Evolutionary conservation across 805 yeast genomes (phyloP).

Genomic region (Cyberlindnera xylosilytica): DNA sequence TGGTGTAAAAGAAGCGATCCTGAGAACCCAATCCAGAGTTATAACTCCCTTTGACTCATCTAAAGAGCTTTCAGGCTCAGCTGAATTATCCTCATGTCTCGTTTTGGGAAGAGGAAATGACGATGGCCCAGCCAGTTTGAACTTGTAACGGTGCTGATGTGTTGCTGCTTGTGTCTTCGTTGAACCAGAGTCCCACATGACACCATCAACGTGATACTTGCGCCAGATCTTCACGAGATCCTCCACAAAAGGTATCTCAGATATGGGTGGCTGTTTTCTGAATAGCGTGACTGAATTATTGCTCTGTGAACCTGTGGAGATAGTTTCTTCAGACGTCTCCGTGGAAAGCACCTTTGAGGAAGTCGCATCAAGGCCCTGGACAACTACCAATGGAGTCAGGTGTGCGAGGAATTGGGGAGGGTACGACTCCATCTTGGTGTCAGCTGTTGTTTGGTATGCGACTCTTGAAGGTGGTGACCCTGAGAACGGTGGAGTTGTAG

Average conservation of each 20-base stretch:
- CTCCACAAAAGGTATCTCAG: slow-evolving; percentile 10
- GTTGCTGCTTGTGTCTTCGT: slow-evolving; percentile 22
- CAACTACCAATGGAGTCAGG: slow-evolving; percentile 37
- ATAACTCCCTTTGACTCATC: slow-evolving; percentile 33
- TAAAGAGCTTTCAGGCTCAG: slow-evolving; percentile 20
- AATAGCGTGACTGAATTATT: slow-evolving; percentile 9
- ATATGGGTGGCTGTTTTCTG: slow-evolving; percentile 11
- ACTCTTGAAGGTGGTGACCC: too few relatives aligned
- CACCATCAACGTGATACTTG: slow-evolving; percentile 28
- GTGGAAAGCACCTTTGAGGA: slow-evolving; percentile 9
- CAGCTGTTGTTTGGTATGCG: too few relatives aligned
- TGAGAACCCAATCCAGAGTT: slow-evolving; percentile 51
- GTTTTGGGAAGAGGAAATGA: slow-evolving; percentile 24
- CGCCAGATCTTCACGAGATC: slow-evolving; percentile 31
- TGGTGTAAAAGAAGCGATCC: slow-evolving; percentile 48
- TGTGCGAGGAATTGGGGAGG: slow-evolving; percentile 33
- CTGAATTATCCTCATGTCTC: slow-evolving; percentile 1
- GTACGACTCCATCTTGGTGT: slow-evolving; percentile 40
- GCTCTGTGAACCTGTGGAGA: slow-evolving; percentile 4
- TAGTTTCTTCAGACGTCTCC: slow-evolving; percentile 7
- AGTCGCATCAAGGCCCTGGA: slow-evolving; percentile 39
- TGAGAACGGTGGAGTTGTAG: too few relatives aligned
- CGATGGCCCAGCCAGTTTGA: slow-evolving; percentile 32
- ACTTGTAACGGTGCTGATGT: slow-evolving; percentile 27
- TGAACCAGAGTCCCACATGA: slow-evolving; percentile 27